These are phyloP conservation scores for Rhynchosporium secalis DNA, from an alignment of 2,329 filamentous ascomycete species.

Conservation along the genomic window DNA sequence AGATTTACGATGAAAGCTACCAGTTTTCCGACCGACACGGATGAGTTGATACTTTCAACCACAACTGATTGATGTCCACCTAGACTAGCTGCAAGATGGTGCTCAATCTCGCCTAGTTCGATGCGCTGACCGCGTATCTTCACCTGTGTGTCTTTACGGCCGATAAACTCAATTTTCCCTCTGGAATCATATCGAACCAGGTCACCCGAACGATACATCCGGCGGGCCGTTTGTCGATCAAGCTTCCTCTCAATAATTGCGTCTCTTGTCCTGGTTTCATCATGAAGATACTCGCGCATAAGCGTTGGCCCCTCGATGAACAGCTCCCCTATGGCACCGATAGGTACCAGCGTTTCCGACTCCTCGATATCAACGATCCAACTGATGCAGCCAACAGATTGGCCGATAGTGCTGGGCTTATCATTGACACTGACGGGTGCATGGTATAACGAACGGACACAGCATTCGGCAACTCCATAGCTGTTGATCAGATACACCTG, in stretches of 20 bases:
- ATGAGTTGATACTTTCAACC: no score
- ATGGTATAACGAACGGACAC: not conserved
- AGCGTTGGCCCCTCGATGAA: conserved; percentile 48
- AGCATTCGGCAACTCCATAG: conserved; percentile 10
- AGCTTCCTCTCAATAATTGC: conserved; percentile 51
- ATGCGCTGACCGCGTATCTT: conserved; percentile 64
- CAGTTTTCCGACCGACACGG: no score
- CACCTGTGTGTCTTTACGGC: conserved; percentile 38
- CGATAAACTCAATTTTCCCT: conserved; percentile 44
- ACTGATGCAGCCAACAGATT: conserved; percentile 14
- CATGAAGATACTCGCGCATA: conserved; percentile 59
- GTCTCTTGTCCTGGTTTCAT: conserved; percentile 55
- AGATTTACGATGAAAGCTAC: no score
- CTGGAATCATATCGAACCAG: conserved; percentile 54
- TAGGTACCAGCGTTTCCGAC: conserved; percentile 22
- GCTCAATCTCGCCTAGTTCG: conserved; percentile 45
- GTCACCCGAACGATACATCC: conserved; percentile 61
- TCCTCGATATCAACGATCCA: conserved; percentile 42
- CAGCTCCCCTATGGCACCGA: conserved; percentile 30
- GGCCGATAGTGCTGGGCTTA: conserved; percentile 7
- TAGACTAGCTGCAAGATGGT: not conserved
- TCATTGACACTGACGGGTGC: not conserved
- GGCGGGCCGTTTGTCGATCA: conserved; percentile 51
- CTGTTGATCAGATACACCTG: not conserved
- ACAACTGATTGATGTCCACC: no score